Evolutionary conservation across 2,329 filamentous ascomycete species (phyloP).

Genomic region (Coniochaeta sp.): DNA sequence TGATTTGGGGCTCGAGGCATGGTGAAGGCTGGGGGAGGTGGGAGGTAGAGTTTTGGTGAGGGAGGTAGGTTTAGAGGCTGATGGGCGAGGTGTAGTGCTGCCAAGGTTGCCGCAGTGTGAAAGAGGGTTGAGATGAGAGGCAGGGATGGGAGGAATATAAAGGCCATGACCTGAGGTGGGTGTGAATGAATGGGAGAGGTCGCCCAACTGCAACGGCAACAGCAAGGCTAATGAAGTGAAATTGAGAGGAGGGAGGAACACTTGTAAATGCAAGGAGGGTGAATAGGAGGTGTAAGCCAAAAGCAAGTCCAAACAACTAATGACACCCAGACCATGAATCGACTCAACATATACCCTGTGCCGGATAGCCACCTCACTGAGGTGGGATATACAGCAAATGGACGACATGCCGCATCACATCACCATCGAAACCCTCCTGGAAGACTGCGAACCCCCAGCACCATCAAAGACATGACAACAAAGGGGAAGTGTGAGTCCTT

Average conservation of each 20-base stretch:
- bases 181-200: background rate
- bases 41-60: background rate
- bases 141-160: background rate
- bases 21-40: background rate
- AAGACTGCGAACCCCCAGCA: too few species aligned
- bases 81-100: too few species aligned
- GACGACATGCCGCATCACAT: background rate
- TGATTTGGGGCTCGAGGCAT: background rate
- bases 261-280: background rate
- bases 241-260: too few species aligned
- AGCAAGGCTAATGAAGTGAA: too few species aligned
- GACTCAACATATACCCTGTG: background rate
- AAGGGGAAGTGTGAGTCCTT: constrained; percentile 18
- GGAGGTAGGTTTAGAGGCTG: too few species aligned
- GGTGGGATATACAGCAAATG: background rate
- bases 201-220: background rate
- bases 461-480: background rate
- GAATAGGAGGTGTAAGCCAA: background rate
- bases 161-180: background rate
- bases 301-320: background rate
- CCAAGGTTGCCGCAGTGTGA: too few species aligned
- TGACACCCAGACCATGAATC: background rate
- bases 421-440: too few species aligned
- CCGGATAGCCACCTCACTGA: background rate
- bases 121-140: background rate